Evolutionary conservation across 345 rosid species (phyloP).

Genomic region (Lagerstroemia speciosa): DNA sequence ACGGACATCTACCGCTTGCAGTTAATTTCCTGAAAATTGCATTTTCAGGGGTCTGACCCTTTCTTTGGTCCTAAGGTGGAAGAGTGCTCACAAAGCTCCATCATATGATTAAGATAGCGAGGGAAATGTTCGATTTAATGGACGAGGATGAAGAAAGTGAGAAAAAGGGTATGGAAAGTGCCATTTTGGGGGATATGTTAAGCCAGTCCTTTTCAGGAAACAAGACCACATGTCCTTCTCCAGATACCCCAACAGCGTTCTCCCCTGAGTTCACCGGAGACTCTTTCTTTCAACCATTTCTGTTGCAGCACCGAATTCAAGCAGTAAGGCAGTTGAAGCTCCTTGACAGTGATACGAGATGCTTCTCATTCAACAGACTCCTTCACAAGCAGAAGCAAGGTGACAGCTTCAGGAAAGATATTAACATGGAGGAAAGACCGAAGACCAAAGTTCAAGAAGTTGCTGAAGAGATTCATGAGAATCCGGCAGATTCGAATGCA

Average conservation of each 20-base stretch:
- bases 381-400: too few species aligned
- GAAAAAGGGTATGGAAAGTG: constrained; percentile 7
- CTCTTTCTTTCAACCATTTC: constrained; percentile 19
- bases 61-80: constrained; percentile 16
- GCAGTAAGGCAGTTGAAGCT: constrained; percentile 7
- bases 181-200: constrained; percentile 6
- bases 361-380: constrained; percentile 2
- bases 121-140: constrained; percentile 21
- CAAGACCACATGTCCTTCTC: constrained; percentile 19
- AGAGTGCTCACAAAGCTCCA: constrained; percentile 25
- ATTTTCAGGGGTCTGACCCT: neutral
- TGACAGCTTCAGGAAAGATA: neutral
- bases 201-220: neutral
- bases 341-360: neutral
- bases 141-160: constrained; percentile 19
- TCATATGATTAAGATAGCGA: constrained; percentile 19
- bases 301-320: constrained; percentile 17
- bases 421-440: neutral
- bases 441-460: neutral
- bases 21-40: neutral
- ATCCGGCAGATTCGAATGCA: neutral
- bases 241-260: constrained; percentile 25
- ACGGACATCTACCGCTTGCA: neutral
- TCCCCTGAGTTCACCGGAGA: constrained; percentile 13
- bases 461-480: neutral